Base-by-base conservation (phyloP, 2,329 filamentous ascomycete genomes). In the Parastagonospora nodorum region DNA sequence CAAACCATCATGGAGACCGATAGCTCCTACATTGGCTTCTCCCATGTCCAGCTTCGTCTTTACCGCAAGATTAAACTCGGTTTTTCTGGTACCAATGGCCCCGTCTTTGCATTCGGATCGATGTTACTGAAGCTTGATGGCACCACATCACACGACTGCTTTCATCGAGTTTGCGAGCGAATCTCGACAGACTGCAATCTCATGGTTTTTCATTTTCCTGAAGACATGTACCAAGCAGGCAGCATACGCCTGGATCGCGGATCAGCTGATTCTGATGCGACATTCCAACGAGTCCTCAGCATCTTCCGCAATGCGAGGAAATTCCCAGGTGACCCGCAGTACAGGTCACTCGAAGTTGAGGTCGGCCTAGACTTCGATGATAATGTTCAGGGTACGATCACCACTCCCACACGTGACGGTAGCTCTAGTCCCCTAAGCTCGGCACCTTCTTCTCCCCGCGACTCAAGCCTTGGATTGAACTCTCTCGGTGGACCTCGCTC, bases 151-250 rank as follows among this genome's bases (percentile, higher is more conserved):
- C 47, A 57, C 11, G 30, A 50, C 9, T 57, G 48, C 24, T 61
- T 63, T 32, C n/a, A 30, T 19, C 45, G 12, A 8, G 19, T 59
- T 29, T 36, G 42, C 30, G 29, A 56, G 14, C 4, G 50, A n/a
- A 50, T 40, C 19, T 8, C 44, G 12, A 15, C 33, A 16, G 38
- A 52, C 11, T 55, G 48, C 36, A 51, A 41, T 28, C 55, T 55
- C 40, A 31, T 53, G n/a, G 43, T 55, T 14, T 55, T 60, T 32
- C 52, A 55, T 8, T 37, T 53, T n/a, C 52, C 55, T 2, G 57
- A 58, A 19, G 57, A 58, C 28, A 58, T 62, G 48, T 53, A 52
- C 2, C 39, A 44, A 11, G 28, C 53, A 11, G 41, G n/a, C 11
- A 42, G 28, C 14, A 39, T 55, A 15, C 37, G 55, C 19, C 39